Conservation (phyloP, 768 basidiomycete species). For the Collybia nuda region DNA sequence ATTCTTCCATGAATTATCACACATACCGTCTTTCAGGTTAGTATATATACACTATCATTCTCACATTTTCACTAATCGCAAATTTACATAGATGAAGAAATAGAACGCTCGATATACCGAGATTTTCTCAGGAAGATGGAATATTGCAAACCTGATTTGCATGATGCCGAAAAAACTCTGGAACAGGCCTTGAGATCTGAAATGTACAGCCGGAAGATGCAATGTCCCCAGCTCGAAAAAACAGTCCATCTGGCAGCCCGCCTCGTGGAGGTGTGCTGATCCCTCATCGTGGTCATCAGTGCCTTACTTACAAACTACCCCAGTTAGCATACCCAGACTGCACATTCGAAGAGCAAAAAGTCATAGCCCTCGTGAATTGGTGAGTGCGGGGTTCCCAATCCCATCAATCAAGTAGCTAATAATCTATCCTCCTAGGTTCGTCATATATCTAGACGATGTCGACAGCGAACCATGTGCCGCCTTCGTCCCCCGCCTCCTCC, state of each 20-base stretch:
- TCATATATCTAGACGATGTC: constrained; percentile 11
- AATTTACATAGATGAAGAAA: neutral
- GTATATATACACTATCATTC: too few relatives aligned
- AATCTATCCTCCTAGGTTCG: neutral
- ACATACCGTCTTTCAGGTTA: too few relatives aligned
- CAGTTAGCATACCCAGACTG: neutral
- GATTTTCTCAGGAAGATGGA: neutral
- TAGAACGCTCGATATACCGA: neutral
- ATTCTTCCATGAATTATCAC: too few relatives aligned
- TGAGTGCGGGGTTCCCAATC: neutral
- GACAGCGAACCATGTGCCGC: neutral
- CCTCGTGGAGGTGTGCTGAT: constrained; percentile 7
- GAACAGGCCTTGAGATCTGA: constrained; percentile 9
- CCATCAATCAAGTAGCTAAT: neutral
- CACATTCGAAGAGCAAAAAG: constrained; percentile 1
- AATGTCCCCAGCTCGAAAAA: constrained; percentile 5
- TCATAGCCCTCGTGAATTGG: constrained; percentile 2
- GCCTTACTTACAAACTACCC: neutral
- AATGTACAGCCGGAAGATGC: constrained; percentile 4
- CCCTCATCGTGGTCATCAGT: neutral
- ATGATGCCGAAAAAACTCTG: constrained; percentile 2
- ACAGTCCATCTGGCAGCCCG: constrained; percentile 9
- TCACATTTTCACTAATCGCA: too few relatives aligned
- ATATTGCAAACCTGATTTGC: neutral
- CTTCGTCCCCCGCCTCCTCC: constrained; percentile 11